These are phyloP conservation scores for Anastatica hierochuntica DNA, from an alignment of 345 rosid genomes.

Conservation along the genomic window DNA sequence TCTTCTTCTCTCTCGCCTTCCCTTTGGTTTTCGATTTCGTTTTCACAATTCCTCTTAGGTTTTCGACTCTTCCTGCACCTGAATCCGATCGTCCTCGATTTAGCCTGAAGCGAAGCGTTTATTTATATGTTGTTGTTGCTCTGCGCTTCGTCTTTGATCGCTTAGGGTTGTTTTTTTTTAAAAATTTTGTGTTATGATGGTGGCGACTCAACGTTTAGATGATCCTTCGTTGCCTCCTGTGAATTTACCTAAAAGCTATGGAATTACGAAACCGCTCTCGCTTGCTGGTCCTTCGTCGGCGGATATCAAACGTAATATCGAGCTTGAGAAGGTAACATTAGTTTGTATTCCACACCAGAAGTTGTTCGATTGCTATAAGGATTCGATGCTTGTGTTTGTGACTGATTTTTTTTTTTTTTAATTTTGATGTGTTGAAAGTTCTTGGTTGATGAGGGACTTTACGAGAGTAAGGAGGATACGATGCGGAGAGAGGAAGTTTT, in stretches of 20 bases:
- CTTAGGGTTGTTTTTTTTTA: neutral
- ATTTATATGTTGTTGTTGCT: neutral
- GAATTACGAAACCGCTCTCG: slow-evolving; percentile 78
- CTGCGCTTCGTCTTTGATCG: slow-evolving; percentile 18
- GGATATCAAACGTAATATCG: slow-evolving; percentile 52
- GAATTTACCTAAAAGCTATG: slow-evolving; percentile 30
- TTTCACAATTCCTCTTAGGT: neutral
- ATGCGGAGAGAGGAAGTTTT: slow-evolving; percentile 64
- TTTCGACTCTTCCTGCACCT: too few species aligned
- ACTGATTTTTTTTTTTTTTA: neutral
- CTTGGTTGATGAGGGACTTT: slow-evolving; percentile 57
- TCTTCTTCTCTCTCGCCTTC: neutral
- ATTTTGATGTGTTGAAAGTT: slow-evolving; percentile 35
- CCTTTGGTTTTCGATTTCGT: neutral
- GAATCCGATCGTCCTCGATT: slow-evolving; percentile 18
- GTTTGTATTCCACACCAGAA: neutral
- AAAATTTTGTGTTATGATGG: slow-evolving; percentile 29
- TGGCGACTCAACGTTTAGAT: slow-evolving; percentile 38
- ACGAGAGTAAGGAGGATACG: slow-evolving; percentile 74
- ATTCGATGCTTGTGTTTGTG: neutral
- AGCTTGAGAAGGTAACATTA: slow-evolving; percentile 51
- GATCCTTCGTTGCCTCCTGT: slow-evolving; percentile 26
- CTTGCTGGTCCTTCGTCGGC: slow-evolving; percentile 62
- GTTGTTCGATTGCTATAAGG: neutral
- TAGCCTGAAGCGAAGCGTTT: neutral